These are phyloP conservation scores for Trichopus zeylanicus DNA, from an alignment of 116 monocot genomes.

Conservation along the genomic window DNA sequence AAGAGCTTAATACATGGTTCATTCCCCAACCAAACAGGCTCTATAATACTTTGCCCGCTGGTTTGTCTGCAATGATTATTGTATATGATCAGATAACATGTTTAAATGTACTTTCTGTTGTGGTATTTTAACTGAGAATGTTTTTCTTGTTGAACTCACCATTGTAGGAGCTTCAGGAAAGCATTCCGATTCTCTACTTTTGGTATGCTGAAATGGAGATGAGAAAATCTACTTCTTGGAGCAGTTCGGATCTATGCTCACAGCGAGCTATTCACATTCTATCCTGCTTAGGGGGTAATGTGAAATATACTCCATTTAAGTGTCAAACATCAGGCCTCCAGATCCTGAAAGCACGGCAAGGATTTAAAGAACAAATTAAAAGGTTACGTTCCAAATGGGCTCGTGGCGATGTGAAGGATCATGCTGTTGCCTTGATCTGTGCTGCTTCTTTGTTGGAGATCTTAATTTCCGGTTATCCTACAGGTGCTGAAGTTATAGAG, in stretches of 20 bases:
- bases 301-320: constrained; percentile 52
- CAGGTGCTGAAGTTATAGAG: constrained; percentile 64
- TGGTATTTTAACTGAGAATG: background rate
- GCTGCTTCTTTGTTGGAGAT: constrained; percentile 80
- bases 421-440: constrained; percentile 62
- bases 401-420: constrained; percentile 54
- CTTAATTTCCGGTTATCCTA: constrained; percentile 42
- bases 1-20: no score
- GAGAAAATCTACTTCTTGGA: constrained; percentile 16
- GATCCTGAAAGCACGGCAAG: constrained; percentile 64
- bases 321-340: constrained; percentile 36
- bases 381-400: constrained; percentile 47
- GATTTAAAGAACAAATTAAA: constrained; percentile 80
- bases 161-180: constrained; percentile 56
- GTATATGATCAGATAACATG: background rate
- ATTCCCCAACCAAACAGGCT: no score
- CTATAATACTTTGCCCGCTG: no score
- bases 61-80: no score
- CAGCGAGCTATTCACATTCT: constrained; percentile 67
- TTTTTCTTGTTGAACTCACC: background rate
- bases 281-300: constrained; percentile 55
- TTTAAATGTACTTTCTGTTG: background rate
- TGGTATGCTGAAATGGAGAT: constrained; percentile 94
- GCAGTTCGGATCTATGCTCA: constrained; percentile 12
- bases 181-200: constrained; percentile 53